Evolutionary conservation across 345 rosid genomes (phyloP).

Genomic region (Eucalyptus cloeziana): DNA sequence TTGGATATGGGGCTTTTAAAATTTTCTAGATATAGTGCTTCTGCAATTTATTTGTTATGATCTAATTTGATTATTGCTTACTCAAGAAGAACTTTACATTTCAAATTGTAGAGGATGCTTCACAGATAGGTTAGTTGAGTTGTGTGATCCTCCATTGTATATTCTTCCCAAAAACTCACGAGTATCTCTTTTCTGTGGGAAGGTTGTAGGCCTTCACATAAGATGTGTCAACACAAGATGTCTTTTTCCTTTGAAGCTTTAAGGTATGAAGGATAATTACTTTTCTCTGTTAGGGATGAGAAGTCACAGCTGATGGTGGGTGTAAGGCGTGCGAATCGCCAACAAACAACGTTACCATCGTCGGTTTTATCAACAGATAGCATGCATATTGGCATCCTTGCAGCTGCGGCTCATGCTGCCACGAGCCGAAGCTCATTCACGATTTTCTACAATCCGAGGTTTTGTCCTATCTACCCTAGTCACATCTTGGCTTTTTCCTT

Average conservation of each 20-base stretch:
- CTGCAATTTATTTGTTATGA: not conserved
- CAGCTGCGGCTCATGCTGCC: slow-evolving; percentile 99
- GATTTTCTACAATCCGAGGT: slow-evolving; percentile 98
- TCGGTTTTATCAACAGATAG: slow-evolving; percentile 95
- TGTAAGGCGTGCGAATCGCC: slow-evolving; percentile 85
- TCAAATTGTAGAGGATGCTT: not conserved
- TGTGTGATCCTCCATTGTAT: not conserved
- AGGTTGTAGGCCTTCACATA: not conserved
- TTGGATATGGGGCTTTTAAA: not conserved
- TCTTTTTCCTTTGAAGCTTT: not conserved
- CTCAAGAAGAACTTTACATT: not conserved
- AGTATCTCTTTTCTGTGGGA: not conserved
- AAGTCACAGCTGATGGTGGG: slow-evolving; percentile 94
- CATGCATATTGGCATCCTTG: slow-evolving; percentile 99
- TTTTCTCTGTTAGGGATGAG: slow-evolving; percentile 52
- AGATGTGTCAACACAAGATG: not conserved
- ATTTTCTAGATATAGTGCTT: not conserved
- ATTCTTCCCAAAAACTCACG: not conserved
- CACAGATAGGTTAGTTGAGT: not conserved
- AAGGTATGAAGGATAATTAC: not conserved
- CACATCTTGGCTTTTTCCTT: not conserved
- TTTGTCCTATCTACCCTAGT: not conserved
- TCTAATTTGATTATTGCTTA: not conserved
- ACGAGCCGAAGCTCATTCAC: slow-evolving; percentile 75
- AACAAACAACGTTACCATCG: slow-evolving; percentile 80